These are phyloP conservation scores for Porodaedalea pini DNA, from an alignment of 1,284 basidiomycete species.

Conservation along the genomic window DNA sequence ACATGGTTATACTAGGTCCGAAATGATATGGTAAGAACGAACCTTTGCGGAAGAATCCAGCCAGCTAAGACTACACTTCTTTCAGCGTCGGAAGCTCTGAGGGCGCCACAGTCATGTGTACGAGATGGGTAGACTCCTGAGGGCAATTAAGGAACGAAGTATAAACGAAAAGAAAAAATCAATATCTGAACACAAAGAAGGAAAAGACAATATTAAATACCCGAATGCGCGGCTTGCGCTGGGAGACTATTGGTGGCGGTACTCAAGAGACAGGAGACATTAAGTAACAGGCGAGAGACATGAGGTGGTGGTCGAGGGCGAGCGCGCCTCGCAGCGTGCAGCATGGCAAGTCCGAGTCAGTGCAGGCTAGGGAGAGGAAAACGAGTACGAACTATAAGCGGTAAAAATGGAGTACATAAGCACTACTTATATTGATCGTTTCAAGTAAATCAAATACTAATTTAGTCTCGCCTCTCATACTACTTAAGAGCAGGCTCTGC, in stretches of 20 bases:
- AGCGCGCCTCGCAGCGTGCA: constrained; percentile 12
- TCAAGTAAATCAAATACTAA: constrained; percentile 1
- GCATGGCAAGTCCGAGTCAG: constrained; percentile 11
- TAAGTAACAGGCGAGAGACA: constrained; percentile 6
- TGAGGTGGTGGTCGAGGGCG: constrained; percentile 12
- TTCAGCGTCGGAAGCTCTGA: constrained; percentile 55
- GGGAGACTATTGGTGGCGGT: not conserved
- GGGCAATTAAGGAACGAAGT: constrained; percentile 1
- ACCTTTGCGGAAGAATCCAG: constrained; percentile 75
- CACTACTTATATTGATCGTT: constrained; percentile 1
- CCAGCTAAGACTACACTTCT: constrained; percentile 67
- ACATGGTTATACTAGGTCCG: constrained; percentile 10
- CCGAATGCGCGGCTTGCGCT: constrained; percentile 3
- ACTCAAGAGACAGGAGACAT: not conserved
- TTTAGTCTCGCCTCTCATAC: not conserved
- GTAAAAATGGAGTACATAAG: not conserved
- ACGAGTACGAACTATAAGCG: not conserved
- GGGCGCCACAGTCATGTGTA: constrained; percentile 64
- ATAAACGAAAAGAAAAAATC: not conserved
- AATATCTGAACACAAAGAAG: not conserved
- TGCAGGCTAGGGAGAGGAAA: not conserved
- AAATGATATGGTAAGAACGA: constrained; percentile 35
- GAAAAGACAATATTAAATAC: constrained; percentile 1
- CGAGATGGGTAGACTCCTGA: constrained; percentile 59
- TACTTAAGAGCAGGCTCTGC: constrained; percentile 4